These are phyloP conservation scores for Pilobolus umbonatus DNA, from an alignment of 192 early-diverging fungal species.

Conservation along the genomic window DNA sequence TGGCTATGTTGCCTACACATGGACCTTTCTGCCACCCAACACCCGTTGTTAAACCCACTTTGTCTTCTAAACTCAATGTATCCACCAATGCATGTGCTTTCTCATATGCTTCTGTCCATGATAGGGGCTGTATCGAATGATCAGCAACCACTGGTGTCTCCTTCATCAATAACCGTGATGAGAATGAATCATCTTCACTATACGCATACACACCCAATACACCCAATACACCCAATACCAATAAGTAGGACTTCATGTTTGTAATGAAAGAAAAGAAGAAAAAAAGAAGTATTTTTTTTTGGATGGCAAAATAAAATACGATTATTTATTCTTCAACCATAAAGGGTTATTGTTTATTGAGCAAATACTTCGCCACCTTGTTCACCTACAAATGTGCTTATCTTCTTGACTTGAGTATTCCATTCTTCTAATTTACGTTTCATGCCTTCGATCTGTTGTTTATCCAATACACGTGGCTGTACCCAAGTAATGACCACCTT, in stretches of 20 bases:
- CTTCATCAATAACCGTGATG: too few species aligned
- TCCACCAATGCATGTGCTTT: slow-evolving; percentile 24
- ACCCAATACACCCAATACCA: too few species aligned
- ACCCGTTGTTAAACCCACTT: slow-evolving; percentile 45
- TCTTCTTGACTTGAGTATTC: slow-evolving; percentile 77
- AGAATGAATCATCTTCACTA: too few species aligned
- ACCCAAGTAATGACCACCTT: slow-evolving; percentile 93
- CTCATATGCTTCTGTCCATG: slow-evolving; percentile 23
- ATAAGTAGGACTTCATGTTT: too few species aligned
- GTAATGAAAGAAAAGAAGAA: too few species aligned
- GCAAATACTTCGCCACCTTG: slow-evolving; percentile 66
- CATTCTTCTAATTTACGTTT: slow-evolving; percentile 79
- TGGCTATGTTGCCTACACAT: slow-evolving; percentile 48
- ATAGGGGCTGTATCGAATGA: too few species aligned
- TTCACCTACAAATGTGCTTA: slow-evolving; percentile 62
- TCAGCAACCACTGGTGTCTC: too few species aligned
- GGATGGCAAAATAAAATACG: too few species aligned
- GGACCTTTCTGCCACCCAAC: slow-evolving; percentile 30
- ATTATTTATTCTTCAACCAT: too few species aligned
- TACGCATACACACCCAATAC: too few species aligned
- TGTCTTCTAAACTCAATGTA: slow-evolving; percentile 38
- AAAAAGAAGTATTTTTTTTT: too few species aligned
- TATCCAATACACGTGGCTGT: slow-evolving; percentile 93
- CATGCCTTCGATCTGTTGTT: slow-evolving; percentile 82
- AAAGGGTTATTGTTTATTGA: slow-evolving; percentile 36